phyloP scores from a whole-genome alignment of 2,329 filamentous ascomycete genomes.

The Microcyclosporella mali region DNA sequence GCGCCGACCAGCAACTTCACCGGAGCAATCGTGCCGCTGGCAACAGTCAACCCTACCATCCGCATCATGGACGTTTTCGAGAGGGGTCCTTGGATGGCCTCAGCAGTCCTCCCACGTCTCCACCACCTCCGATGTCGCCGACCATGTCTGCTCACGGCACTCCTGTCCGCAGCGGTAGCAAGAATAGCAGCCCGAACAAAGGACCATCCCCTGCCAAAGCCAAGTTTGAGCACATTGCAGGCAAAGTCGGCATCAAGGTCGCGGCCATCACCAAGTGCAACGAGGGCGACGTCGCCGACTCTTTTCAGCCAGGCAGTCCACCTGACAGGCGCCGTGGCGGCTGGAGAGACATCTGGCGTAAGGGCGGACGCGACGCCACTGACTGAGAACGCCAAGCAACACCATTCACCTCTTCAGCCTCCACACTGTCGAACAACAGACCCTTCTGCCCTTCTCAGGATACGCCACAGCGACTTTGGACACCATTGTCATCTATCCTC shows the following conservation, averaged over 20 bases:
- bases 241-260: constrained; percentile 38
- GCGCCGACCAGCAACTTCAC: constrained; percentile 7
- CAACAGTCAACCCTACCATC: constrained; percentile 1
- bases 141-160: constrained; percentile 16
- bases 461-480: constrained; percentile 7
- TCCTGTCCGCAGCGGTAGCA: constrained; percentile 9
- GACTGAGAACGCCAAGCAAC: constrained; percentile 1
- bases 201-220: constrained; percentile 39
- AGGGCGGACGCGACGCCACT: constrained; percentile 14
- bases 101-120: constrained; percentile 18
- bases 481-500: neutral
- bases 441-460: neutral
- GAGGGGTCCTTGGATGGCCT: constrained; percentile 24
- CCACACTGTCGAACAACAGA: neutral
- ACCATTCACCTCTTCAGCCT: neutral
- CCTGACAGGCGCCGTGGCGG: constrained; percentile 23
- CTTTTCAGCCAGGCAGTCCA: constrained; percentile 10
- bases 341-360: constrained; percentile 31
- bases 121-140: constrained; percentile 18
- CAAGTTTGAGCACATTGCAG: constrained; percentile 43
- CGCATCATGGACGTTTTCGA: constrained; percentile 19
- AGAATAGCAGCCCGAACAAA: constrained; percentile 20
- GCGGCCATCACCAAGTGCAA: constrained; percentile 13
- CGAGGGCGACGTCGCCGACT: constrained; percentile 9
- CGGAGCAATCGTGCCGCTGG: constrained; percentile 10